phyloP scores from a whole-genome alignment of 495 filamentous ascomycete genomes.

The Wilcoxina mikolae region DNA sequence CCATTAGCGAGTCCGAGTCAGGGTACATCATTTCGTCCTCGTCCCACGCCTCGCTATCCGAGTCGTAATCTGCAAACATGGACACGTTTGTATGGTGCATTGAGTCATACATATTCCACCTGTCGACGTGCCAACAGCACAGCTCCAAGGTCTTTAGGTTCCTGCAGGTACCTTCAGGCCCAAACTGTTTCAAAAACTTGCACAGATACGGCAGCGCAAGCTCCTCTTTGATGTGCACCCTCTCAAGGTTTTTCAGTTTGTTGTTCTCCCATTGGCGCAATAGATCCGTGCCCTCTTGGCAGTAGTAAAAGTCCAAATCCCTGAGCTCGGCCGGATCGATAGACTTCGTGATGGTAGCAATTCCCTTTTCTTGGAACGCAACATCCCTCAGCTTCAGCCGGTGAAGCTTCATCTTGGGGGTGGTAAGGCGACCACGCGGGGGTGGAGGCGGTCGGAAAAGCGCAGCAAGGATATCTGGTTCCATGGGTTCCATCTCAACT shows the following conservation, averaged over 20 bases:
- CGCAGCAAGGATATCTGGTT: background rate
- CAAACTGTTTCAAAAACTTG: conserved; percentile 10
- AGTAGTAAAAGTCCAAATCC: conserved; percentile 3
- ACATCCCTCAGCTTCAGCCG: conserved; percentile 3
- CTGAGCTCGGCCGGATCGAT: background rate
- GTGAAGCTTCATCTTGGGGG: conserved; percentile 1
- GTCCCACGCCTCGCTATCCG: background rate
- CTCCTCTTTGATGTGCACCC: conserved; percentile 1
- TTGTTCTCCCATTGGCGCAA: background rate
- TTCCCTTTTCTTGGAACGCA: background rate
- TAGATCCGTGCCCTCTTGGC: conserved; percentile 4
- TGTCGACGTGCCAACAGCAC: background rate
- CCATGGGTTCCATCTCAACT: conserved; percentile 6
- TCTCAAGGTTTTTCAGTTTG: background rate
- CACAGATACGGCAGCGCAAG: background rate
- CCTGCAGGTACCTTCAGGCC: conserved; percentile 5
- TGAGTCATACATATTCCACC: background rate
- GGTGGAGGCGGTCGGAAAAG: conserved; percentile 5
- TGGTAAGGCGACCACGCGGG: background rate
- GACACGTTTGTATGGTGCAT: background rate
- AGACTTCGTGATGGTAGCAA: background rate
- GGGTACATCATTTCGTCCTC: too few relatives aligned
- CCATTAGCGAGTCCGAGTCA: background rate
- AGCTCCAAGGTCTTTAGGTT: conserved; percentile 5
- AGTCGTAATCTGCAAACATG: background rate